Evolutionary conservation across 352 stramenopile species (phyloP), one percentile per base, ranked within the genome.

Genomic region (Pythium diclinum): DNA sequence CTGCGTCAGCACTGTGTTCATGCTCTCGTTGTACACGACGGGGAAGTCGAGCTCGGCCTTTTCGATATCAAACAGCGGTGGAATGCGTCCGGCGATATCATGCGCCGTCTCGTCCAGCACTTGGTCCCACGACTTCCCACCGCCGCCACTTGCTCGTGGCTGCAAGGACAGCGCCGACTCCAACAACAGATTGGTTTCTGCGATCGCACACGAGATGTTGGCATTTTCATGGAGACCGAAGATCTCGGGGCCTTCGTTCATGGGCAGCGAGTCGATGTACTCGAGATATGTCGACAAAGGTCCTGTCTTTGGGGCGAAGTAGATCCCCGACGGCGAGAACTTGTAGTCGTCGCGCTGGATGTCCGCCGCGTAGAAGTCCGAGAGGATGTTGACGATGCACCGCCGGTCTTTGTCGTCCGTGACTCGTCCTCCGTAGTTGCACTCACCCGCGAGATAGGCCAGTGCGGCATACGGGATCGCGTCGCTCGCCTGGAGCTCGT

Each of bases 401-500:
- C 89, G 73, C 1, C 93, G 89, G 68, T 98, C 95, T 58, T 97
- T 97, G 71, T 97, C 93, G 67, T 98, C 94, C 6, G 95, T 98
- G 6, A 98, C 94, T 30, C 94, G 81, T 1, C 94, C 94, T 44
- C 94, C 95, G 68, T 98, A 98, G 79, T 98, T 98, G 74, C 94
- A 98, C 52, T 98, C 91, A 23, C 94, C 93, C 0, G 94, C 89
- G 7, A 95, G 76, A 62, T 98, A 98, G 11, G 87, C 79, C 4
- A 98, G 77, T 5, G 93, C 91, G 13, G 92, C 92, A 69, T 96
- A 98, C 42, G 95, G 95, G 46, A 95, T 86, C 5, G 78, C 75
- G 32, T 95, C 87, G 33, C 59, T 63, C 0, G 65, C 17, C 23
- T 81, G 72, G 3, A 95, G 64, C 9, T 94, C 87, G 47, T 95